Conservation (phyloP, 345 rosid species). For the Hirschfeldia incana region DNA sequence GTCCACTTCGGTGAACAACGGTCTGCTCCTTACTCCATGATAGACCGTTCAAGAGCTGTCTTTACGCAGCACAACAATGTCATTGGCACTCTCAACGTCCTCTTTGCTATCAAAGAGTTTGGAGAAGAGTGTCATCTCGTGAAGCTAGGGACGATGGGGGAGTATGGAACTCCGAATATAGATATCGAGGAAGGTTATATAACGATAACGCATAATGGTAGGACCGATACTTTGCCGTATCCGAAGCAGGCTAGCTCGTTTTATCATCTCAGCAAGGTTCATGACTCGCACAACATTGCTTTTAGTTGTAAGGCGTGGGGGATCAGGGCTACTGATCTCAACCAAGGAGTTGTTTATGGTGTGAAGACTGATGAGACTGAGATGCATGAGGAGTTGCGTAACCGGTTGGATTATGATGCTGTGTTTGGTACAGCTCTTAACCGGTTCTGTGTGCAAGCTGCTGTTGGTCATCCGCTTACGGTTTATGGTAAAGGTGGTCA, state of each 20-base stretch:
- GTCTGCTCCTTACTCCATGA: slow-evolving; percentile 98
- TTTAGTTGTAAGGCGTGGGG: slow-evolving; percentile 99
- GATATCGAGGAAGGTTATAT: slow-evolving; percentile 98
- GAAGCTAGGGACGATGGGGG: slow-evolving; percentile 98
- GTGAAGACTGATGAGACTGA: slow-evolving; percentile 88
- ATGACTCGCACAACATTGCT: slow-evolving; percentile 93
- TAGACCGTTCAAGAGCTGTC: slow-evolving; percentile 88
- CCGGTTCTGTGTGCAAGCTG: slow-evolving; percentile 96
- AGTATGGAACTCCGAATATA: slow-evolving; percentile 98
- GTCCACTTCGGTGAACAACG: slow-evolving; percentile 97
- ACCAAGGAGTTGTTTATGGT: slow-evolving; percentile 99
- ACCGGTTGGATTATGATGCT: slow-evolving; percentile 91
- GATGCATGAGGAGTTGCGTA: slow-evolving; percentile 79
- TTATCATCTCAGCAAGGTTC: slow-evolving; percentile 96
- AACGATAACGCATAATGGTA: slow-evolving; percentile 86
- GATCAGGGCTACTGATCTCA: slow-evolving; percentile 92
- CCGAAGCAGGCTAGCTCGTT: slow-evolving; percentile 99
- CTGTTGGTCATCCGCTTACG: slow-evolving; percentile 92
- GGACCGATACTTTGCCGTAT: slow-evolving; percentile 91
- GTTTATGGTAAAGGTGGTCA: slow-evolving; percentile 98
- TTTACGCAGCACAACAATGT: slow-evolving; percentile 93
- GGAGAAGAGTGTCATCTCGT: slow-evolving; percentile 86
- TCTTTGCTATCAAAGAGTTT: slow-evolving; percentile 93
- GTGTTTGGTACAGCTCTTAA: slow-evolving; percentile 95
- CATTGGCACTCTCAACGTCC: slow-evolving; percentile 90